Percentiles rank a stretch among this genome's conserved stretches.
Evolutionary conservation across 768 basidiomycete species (phyloP).

Genomic region (Amanita subjunquillea): DNA sequence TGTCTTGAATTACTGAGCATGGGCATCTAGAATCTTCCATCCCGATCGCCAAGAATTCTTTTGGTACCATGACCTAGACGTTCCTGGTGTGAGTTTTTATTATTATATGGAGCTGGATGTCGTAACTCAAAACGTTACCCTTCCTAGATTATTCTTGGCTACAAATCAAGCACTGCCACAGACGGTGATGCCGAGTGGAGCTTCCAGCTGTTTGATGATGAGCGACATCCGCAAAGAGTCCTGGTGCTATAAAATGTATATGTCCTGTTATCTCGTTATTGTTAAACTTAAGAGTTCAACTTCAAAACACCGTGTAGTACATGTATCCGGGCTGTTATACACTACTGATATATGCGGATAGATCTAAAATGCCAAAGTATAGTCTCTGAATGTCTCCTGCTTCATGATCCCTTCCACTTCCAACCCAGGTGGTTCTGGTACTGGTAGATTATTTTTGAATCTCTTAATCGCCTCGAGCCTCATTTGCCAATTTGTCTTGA

Average conservation of each 20-base stretch:
- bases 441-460: constrained; percentile 37
- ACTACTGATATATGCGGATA: background rate
- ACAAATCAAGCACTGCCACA: background rate
- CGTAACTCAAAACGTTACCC: background rate
- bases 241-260: too few relatives aligned
- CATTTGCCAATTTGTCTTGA: constrained; percentile 83
- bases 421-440: constrained; percentile 14
- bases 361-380: constrained; percentile 23
- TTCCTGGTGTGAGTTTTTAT: background rate
- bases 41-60: background rate
- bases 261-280: background rate
- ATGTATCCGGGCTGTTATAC: background rate
- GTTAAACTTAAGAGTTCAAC: background rate
- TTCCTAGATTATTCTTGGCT: background rate
- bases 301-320: background rate
- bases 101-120: background rate
- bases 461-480: constrained; percentile 73
- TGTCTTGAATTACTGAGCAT: background rate
- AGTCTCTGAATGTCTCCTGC: constrained; percentile 46
- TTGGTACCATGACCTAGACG: background rate
- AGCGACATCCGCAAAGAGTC: background rate
- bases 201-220: background rate
- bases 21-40: background rate
- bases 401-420: constrained; percentile 33
- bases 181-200: background rate